These are phyloP conservation scores for Phaeosphaeriaceae sp. DNA, from an alignment of 2,329 filamentous ascomycete genomes.

Conservation along the genomic window DNA sequence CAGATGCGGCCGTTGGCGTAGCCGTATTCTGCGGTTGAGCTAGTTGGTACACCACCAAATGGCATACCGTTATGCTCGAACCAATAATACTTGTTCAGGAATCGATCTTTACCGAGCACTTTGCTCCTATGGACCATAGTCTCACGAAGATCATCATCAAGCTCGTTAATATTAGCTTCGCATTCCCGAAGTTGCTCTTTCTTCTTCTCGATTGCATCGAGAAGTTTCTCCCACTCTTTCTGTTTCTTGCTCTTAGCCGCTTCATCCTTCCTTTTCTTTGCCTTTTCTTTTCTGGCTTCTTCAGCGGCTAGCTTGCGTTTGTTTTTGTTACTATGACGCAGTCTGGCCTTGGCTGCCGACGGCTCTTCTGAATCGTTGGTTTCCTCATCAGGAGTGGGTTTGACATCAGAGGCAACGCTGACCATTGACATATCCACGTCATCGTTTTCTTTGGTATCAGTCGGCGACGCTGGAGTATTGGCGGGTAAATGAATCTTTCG, in stretches of 20 bases:
- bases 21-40: constrained; percentile 82
- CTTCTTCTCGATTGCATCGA: constrained; percentile 89
- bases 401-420: constrained; percentile 63
- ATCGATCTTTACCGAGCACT: constrained; percentile 89
- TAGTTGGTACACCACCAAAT: constrained; percentile 83
- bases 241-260: constrained; percentile 72
- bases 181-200: constrained; percentile 79
- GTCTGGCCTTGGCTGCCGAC: constrained; percentile 66
- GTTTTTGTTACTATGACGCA: constrained; percentile 66
- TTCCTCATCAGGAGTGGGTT: constrained; percentile 69
- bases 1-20: constrained; percentile 96
- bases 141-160: constrained; percentile 92
- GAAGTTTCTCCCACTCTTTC: constrained; percentile 84
- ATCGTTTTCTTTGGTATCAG: constrained; percentile 57
- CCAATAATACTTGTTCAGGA: constrained; percentile 99
- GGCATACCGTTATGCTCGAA: constrained; percentile 99
- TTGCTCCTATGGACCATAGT: constrained; percentile 91
- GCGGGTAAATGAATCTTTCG: constrained; percentile 75
- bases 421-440: constrained; percentile 68
- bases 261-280: constrained; percentile 66
- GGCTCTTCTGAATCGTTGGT: constrained; percentile 62
- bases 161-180: constrained; percentile 81
- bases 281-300: constrained; percentile 66
- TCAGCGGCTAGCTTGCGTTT: constrained; percentile 76
- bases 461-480: constrained; percentile 69